A percentile compares a stretch with the other conserved stretches of the same genome.
Conservation (phyloP, 73 alveolate species). For the Paramecium bursaria region DNA sequence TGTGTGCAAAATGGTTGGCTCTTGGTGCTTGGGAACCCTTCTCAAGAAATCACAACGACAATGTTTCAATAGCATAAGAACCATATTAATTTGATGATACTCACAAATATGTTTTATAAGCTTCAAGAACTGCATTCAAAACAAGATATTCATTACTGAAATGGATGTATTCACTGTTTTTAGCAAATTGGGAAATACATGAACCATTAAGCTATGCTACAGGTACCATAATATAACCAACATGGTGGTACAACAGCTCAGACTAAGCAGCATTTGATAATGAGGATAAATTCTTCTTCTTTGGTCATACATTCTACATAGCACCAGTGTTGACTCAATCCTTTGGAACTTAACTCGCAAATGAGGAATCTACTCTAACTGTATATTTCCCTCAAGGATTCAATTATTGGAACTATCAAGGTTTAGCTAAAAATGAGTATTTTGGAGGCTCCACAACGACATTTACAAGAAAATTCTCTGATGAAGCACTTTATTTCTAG, state of each 20-base stretch:
- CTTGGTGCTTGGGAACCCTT: constrained; percentile 89
- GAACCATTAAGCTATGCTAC: constrained; percentile 47
- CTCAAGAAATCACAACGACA: constrained; percentile 83
- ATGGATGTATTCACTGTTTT: constrained; percentile 47
- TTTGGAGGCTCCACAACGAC: background rate
- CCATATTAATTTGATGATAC: constrained; percentile 81
- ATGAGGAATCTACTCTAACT: background rate
- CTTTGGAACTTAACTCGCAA: background rate
- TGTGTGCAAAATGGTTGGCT: constrained; percentile 91
- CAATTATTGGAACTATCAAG: background rate
- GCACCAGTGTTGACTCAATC: constrained; percentile 11
- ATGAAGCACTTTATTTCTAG: constrained; percentile 8
- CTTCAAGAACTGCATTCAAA: constrained; percentile 10
- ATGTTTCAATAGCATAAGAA: constrained; percentile 80
- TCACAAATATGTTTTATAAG: constrained; percentile 26
- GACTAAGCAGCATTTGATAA: constrained; percentile 1
- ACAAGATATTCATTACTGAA: constrained; percentile 18
- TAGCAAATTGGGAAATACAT: background rate
- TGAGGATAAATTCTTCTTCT: constrained; percentile 23
- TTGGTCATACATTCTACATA: constrained; percentile 21
- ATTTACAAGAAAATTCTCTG: background rate
- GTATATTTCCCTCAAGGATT: constrained; percentile 49
- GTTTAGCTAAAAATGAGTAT: background rate
- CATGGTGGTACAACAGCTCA: constrained; percentile 9
- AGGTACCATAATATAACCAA: constrained; percentile 54